phyloP scores from a whole-genome alignment of 345 rosid species.

The Citrus reticulata region DNA sequence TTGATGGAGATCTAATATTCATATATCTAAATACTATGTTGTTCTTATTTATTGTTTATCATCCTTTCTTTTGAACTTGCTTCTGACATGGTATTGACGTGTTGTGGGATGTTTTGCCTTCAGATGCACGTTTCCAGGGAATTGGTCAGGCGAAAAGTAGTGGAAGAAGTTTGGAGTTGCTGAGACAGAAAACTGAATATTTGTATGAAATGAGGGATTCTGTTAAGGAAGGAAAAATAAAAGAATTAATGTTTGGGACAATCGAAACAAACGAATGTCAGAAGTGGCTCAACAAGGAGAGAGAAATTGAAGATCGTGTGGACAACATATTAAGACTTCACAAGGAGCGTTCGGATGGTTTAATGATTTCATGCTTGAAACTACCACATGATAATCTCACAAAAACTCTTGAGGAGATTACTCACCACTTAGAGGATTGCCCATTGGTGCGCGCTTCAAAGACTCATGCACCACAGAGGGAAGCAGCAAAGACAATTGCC shows the following conservation, averaged over 20 bases:
- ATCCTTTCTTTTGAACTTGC: neutral
- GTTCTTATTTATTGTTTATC: neutral
- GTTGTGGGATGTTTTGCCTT: neutral
- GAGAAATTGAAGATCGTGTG: slow-evolving; percentile 2
- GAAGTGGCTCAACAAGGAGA: slow-evolving; percentile 15
- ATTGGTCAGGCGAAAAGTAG: neutral
- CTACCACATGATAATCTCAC: slow-evolving; percentile 2
- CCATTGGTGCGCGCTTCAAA: neutral
- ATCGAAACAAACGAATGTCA: neutral
- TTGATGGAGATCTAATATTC: neutral
- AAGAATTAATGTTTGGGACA: slow-evolving; percentile 14
- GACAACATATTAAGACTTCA: neutral
- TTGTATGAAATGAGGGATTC: slow-evolving; percentile 17
- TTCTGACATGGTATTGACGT: neutral
- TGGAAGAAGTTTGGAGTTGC: neutral
- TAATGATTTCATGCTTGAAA: neutral
- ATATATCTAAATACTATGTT: too few relatives aligned
- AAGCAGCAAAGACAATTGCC: too few relatives aligned
- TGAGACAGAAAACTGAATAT: slow-evolving; percentile 5
- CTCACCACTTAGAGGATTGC: slow-evolving; percentile 6
- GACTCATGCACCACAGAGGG: too few relatives aligned
- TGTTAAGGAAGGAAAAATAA: slow-evolving; percentile 13
- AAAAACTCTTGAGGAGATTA: slow-evolving; percentile 7
- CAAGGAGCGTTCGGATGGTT: neutral
- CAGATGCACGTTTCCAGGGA: neutral